Conservation (phyloP, 257 asterid species). For the Handroanthus guayacan region DNA sequence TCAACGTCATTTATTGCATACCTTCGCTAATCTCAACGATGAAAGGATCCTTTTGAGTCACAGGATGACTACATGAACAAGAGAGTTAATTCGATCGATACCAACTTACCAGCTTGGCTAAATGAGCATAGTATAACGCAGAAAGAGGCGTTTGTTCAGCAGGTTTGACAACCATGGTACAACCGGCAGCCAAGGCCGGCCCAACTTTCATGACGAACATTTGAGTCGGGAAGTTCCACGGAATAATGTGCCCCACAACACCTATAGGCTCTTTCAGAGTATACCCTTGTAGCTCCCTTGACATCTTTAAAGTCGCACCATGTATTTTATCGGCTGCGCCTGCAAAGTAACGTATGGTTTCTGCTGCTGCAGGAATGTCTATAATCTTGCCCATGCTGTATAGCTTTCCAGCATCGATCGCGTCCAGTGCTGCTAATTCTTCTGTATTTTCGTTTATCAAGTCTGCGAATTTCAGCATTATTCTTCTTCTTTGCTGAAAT, state of each 20-base stretch:
- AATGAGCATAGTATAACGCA: slow-evolving; percentile 59
- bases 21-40: no score
- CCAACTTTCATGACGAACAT: slow-evolving; percentile 62
- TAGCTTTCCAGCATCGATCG: slow-evolving; percentile 59
- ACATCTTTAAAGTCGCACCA: slow-evolving; percentile 62
- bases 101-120: slow-evolving; percentile 52
- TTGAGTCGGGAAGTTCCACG: slow-evolving; percentile 65
- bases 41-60: no score
- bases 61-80: no score
- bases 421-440: slow-evolving; percentile 55
- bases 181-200: slow-evolving; percentile 68
- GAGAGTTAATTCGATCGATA: no score
- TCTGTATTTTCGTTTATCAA: slow-evolving; percentile 52
- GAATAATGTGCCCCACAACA: slow-evolving; percentile 64
- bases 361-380: slow-evolving; percentile 50
- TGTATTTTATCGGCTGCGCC: slow-evolving; percentile 74
- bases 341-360: slow-evolving; percentile 55
- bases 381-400: slow-evolving; percentile 29
- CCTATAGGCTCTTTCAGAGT: slow-evolving; percentile 68
- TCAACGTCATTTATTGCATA: no score
- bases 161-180: slow-evolving; percentile 66
- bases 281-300: slow-evolving; percentile 54
- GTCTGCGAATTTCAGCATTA: slow-evolving; percentile 60
- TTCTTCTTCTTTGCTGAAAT: slow-evolving; percentile 55
- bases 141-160: slow-evolving; percentile 75